Base-by-base conservation (phyloP, 768 basidiomycete genomes). In the Sarcodon aspratus region DNA sequence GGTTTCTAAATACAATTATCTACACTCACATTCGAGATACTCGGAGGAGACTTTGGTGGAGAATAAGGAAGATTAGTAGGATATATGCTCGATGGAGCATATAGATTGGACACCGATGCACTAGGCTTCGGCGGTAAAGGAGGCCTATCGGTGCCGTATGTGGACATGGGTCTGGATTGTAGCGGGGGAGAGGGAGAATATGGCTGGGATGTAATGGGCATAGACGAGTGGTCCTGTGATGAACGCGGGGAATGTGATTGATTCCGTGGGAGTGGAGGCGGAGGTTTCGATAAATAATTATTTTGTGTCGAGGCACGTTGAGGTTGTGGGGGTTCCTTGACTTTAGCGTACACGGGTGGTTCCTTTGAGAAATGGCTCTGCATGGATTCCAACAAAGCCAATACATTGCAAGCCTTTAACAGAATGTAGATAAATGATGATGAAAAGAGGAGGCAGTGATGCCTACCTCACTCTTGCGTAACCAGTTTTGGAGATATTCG, bases 321-420 rank as follows among this genome's bases (percentile, higher is more conserved):
- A 13, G 44, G 50, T 33, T 53, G 43, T 48, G 57, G 58, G 33
- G 54, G 52, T 21, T 59, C 53, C 57, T 69, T 75, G 12, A 89
- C 83, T 64, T 85, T 91, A 33, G 94, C 81, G 61, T 93, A 96
- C 12, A 98, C 79, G 7, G 94, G 94, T 38, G 95, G 94, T 43
- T 81, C 75, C 32, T 72, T 72, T 17, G 90, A 94, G 67, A 98
- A 98, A 48, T 83, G 73, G 36, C 79, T 73, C 55, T 86, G 82
- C 69, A 97, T 75, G 15, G 81, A 80, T 53, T 86, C 78, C 40
- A 94, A 61, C 17, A 99, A 71, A 4, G 71, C 75, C 27, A 71
- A 66, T n/a, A 98, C 68, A 61, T 70, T 79, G 65, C 92, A 89
- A 44, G 80, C 82, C 92, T 95, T 55, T 34, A 31, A 53, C 7